These are phyloP conservation scores for Leptoxyphium fumago DNA, from an alignment of 2,329 filamentous ascomycete genomes.

Conservation along the genomic window DNA sequence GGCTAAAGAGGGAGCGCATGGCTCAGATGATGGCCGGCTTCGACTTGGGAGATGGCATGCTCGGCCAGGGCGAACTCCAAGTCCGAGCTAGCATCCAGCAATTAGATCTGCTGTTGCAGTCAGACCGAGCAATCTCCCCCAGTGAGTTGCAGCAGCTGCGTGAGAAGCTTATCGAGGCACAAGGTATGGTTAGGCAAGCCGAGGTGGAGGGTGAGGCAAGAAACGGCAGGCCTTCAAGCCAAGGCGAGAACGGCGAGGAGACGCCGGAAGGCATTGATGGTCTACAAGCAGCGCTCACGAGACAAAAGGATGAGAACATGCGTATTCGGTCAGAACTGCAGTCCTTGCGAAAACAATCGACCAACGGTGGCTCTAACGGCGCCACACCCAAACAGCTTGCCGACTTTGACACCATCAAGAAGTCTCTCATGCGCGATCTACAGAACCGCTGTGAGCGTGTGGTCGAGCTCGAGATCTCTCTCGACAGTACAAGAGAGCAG, in stretches of 20 bases:
- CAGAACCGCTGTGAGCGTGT: conserved; percentile 96
- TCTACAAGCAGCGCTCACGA: conserved; percentile 58
- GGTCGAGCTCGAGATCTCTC: conserved; percentile 91
- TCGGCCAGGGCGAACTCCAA: conserved; percentile 80
- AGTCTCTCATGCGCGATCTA: conserved; percentile 94
- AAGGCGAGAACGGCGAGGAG: conserved; percentile 32
- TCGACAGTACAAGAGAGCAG: conserved; percentile 94
- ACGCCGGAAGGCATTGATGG: conserved; percentile 48
- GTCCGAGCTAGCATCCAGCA: conserved; percentile 74
- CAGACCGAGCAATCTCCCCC: conserved; percentile 65
- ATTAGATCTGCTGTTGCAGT: conserved; percentile 59
- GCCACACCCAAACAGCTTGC: conserved; percentile 94
- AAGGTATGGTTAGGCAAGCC: conserved; percentile 83
- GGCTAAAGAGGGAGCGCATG: conserved; percentile 98
- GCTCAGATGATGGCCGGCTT: conserved; percentile 99
- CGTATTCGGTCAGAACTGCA: conserved; percentile 70
- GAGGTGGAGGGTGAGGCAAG: conserved; percentile 58
- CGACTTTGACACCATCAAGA: conserved; percentile 99
- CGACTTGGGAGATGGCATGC: conserved; percentile 80
- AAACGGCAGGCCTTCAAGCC: conserved; percentile 40
- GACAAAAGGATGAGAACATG: conserved; percentile 68
- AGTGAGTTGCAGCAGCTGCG: conserved; percentile 69
- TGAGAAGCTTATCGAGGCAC: conserved; percentile 69
- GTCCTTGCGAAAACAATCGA: conserved; percentile 58
- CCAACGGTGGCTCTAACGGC: conserved; percentile 42